phyloP scores from a whole-genome alignment of 768 basidiomycete species.

The Leccinum disarticulatum region DNA sequence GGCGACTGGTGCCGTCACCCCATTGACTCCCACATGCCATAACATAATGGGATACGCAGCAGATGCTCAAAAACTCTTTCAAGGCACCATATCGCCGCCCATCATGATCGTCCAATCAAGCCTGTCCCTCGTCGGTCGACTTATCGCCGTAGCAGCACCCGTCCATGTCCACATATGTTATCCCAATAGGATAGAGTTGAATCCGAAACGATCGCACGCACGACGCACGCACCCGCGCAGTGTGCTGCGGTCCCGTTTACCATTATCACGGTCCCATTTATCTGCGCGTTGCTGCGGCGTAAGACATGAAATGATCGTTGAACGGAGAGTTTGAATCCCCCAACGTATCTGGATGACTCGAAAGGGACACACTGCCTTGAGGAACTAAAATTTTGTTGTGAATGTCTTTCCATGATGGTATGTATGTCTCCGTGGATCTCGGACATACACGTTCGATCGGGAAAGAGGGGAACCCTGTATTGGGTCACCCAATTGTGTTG shows the following conservation, averaged over 20 bases:
- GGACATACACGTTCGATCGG: conserved; percentile 5
- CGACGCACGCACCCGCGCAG: background rate
- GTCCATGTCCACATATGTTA: background rate
- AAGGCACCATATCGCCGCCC: conserved; percentile 9
- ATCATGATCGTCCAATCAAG: conserved; percentile 5
- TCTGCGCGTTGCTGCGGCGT: background rate
- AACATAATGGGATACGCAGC: background rate
- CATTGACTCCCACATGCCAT: background rate
- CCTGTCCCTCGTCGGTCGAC: background rate
- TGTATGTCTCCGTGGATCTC: conserved; percentile 4
- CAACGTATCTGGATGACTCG: background rate
- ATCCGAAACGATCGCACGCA: background rate
- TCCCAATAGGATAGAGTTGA: background rate
- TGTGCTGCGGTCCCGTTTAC: conserved; percentile 17
- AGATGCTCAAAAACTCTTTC: background rate
- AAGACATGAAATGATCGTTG: background rate
- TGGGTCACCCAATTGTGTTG: background rate
- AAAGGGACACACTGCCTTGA: background rate
- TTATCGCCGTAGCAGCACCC: conserved; percentile 5
- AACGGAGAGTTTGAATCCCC: background rate
- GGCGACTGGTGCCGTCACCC: background rate
- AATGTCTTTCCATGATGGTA: background rate
- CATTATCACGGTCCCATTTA: background rate
- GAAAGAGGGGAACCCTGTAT: background rate
- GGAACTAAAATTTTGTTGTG: no score